Evolutionary conservation across 768 basidiomycete species (phyloP).

Genomic region (Wakefieldia striispora): DNA sequence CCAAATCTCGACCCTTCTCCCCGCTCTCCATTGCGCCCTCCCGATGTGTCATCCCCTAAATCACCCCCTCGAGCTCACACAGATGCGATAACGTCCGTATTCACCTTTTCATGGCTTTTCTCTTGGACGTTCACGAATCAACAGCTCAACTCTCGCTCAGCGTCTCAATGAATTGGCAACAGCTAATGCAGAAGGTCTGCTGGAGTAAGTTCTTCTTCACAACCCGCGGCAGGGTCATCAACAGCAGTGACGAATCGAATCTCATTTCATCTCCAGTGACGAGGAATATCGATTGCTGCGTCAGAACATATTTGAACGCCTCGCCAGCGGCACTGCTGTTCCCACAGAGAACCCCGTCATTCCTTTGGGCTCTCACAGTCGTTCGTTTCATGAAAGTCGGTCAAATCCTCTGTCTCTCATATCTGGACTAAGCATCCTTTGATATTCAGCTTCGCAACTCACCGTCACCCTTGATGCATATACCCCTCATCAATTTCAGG

Average conservation of each 20-base stretch:
- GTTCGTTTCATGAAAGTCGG: slow-evolving; percentile 17
- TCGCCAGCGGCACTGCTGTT: slow-evolving; percentile 54
- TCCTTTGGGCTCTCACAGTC: slow-evolving; percentile 44
- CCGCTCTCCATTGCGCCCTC: slow-evolving; percentile 23
- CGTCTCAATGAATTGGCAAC: slow-evolving; percentile 76
- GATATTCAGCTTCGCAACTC: slow-evolving; percentile 16
- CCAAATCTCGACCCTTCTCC: slow-evolving; percentile 15
- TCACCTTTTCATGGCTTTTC: slow-evolving; percentile 11
- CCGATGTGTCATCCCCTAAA: slow-evolving; percentile 22
- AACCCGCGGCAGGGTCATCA: not conserved
- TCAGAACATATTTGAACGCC: slow-evolving; percentile 81
- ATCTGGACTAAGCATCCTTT: slow-evolving; percentile 7
- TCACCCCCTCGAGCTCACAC: slow-evolving; percentile 33
- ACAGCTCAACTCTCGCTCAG: slow-evolving; percentile 73
- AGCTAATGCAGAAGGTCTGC: slow-evolving; percentile 77
- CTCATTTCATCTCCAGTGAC: slow-evolving; percentile 47
- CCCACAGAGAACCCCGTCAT: slow-evolving; percentile 65
- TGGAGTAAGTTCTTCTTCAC: slow-evolving; percentile 51
- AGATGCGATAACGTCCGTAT: slow-evolving; percentile 56
- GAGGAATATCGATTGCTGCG: slow-evolving; percentile 84
- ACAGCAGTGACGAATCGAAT: not conserved
- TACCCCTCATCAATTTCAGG: slow-evolving; percentile 27
- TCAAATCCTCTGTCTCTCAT: not conserved
- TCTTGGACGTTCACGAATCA: slow-evolving; percentile 12
- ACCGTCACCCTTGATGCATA: slow-evolving; percentile 18